A percentile compares a stretch with the other conserved stretches of the same genome.
Evolutionary conservation across 768 basidiomycete species (phyloP).

Genomic region (Boletus rubroflammeus): DNA sequence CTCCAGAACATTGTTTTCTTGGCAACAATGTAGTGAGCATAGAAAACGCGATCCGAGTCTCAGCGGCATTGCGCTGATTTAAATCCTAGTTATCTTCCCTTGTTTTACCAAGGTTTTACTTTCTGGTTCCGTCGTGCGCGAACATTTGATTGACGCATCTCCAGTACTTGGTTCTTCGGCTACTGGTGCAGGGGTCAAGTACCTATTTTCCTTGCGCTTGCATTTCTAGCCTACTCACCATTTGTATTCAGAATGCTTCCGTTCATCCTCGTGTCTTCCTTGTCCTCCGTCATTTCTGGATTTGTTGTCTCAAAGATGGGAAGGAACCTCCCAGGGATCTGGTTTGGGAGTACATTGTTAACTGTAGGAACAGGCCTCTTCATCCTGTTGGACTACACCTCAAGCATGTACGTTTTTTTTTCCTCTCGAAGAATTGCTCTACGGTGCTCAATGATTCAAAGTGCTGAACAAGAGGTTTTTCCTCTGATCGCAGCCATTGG

Average conservation of each 20-base stretch:
- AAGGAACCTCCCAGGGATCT: constrained; percentile 58
- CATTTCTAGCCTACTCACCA: background rate
- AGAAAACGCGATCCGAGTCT: background rate
- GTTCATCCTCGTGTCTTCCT: constrained; percentile 57
- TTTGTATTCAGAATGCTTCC: constrained; percentile 56
- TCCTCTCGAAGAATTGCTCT: background rate
- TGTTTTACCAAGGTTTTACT: constrained; percentile 57
- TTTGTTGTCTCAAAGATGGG: constrained; percentile 54
- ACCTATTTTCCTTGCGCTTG: constrained; percentile 37
- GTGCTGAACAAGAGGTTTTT: constrained; percentile 59
- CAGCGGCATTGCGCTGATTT: background rate
- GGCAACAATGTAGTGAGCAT: constrained; percentile 31
- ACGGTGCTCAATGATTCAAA: constrained; percentile 23
- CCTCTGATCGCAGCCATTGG: constrained; percentile 66
- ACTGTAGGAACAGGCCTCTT: constrained; percentile 68
- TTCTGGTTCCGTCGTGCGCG: background rate
- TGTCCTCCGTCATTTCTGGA: constrained; percentile 53
- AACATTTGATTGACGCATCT: background rate
- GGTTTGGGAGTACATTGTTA: constrained; percentile 57
- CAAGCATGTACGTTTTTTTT: constrained; percentile 40
- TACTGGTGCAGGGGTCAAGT: constrained; percentile 65
- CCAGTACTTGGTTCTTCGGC: constrained; percentile 67
- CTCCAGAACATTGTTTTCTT: constrained; percentile 64
- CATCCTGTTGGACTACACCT: constrained; percentile 59
- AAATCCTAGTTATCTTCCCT: constrained; percentile 52